These are phyloP conservation scores for Pestalotiopsis sp. DNA, from an alignment of 2,329 filamentous ascomycete species.

Conservation along the genomic window DNA sequence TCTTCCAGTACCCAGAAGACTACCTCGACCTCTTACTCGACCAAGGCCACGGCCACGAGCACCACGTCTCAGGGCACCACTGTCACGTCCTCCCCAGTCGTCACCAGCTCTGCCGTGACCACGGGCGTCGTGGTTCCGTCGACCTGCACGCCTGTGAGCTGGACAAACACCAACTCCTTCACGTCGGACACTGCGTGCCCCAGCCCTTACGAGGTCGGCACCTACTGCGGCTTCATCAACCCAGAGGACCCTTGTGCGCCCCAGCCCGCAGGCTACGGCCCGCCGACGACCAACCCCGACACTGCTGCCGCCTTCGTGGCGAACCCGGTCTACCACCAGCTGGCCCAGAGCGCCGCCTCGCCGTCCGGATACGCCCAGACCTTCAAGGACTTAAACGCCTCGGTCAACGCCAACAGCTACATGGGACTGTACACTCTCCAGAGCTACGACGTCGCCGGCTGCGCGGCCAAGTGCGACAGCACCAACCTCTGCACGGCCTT, in stretches of 20 bases:
- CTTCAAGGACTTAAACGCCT: slow-evolving; percentile 26
- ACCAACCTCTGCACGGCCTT: slow-evolving; percentile 21
- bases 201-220: slow-evolving; percentile 31
- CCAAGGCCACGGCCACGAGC: background rate
- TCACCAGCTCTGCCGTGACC: slow-evolving; percentile 1
- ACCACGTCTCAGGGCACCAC: background rate
- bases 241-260: slow-evolving; percentile 37
- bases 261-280: slow-evolving; percentile 27
- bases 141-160: slow-evolving; percentile 16
- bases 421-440: slow-evolving; percentile 23
- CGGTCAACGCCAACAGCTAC: slow-evolving; percentile 25
- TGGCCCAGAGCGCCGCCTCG: slow-evolving; percentile 17
- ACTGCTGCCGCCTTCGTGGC: slow-evolving; percentile 12
- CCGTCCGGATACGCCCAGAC: slow-evolving; percentile 29
- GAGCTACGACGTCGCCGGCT: slow-evolving; percentile 21
- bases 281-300: slow-evolving; percentile 10
- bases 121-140: slow-evolving; percentile 10
- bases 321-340: slow-evolving; percentile 7
- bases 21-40: background rate
- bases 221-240: slow-evolving; percentile 39
- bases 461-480: slow-evolving; percentile 20
- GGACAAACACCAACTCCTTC: slow-evolving; percentile 18
- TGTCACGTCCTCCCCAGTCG: slow-evolving; percentile 4
- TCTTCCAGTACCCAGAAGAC: background rate
- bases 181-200: slow-evolving; percentile 28